Evolutionary conservation across 169 alveolate genomes (phyloP).

Genomic region (Babesia divergens): DNA sequence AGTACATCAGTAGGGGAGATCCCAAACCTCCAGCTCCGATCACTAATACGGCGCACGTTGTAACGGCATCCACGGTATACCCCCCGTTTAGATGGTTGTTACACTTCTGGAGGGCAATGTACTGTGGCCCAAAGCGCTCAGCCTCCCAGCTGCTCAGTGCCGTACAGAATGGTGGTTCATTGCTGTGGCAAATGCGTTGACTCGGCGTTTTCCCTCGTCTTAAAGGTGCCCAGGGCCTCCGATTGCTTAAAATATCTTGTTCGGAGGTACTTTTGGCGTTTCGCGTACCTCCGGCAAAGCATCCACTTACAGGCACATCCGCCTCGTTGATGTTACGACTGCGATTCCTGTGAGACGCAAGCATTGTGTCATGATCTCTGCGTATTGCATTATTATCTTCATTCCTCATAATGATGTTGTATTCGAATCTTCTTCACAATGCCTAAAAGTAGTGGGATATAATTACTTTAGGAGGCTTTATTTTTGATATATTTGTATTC

Average conservation of each 20-base stretch:
- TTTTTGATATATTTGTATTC: too few relatives aligned
- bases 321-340: neutral
- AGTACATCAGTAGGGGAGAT: slow-evolving; percentile 90
- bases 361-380: too few relatives aligned
- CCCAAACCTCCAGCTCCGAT: slow-evolving; percentile 99
- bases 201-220: neutral
- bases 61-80: slow-evolving; percentile 15
- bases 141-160: slow-evolving; percentile 22
- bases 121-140: slow-evolving; percentile 47
- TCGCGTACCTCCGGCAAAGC: slow-evolving; percentile 1
- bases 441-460: too few relatives aligned
- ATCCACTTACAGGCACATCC: neutral
- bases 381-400: too few relatives aligned
- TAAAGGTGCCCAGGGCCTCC: slow-evolving; percentile 35
- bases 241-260: slow-evolving; percentile 4
- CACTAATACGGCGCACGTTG: slow-evolving; percentile 85
- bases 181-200: neutral
- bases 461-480: too few relatives aligned
- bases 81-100: neutral
- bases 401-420: too few relatives aligned
- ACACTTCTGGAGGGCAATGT: slow-evolving; percentile 48
- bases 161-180: slow-evolving; percentile 39
- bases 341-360: too few relatives aligned
- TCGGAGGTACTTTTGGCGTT: neutral
- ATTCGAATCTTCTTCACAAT: too few relatives aligned